Percentiles rank a stretch among this genome's conserved stretches.
Conservation (phyloP, 2,329 filamentous ascomycete species). For the Neoscytalidium dimidiatum region DNA sequence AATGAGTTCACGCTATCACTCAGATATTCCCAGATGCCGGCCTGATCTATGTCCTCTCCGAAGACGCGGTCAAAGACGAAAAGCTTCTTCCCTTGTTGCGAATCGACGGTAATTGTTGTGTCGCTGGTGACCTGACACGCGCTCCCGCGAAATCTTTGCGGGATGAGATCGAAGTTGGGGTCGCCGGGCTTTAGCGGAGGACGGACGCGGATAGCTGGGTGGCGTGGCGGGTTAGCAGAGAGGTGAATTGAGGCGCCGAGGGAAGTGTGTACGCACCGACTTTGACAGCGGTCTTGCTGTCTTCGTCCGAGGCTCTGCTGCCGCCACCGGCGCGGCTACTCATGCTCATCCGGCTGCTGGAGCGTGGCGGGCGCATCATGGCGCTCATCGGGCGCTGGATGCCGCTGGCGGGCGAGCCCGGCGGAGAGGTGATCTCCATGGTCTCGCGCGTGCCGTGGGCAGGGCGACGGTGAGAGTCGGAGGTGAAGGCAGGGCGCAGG, state of each 20-base stretch:
- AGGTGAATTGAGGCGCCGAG: constrained; percentile 17
- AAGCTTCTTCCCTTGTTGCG: constrained; percentile 81
- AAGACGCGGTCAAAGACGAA: constrained; percentile 98
- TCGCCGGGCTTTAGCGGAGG: constrained; percentile 81
- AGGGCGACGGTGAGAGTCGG: neutral
- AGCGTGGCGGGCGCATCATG: constrained; percentile 75
- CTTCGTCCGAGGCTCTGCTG: constrained; percentile 86
- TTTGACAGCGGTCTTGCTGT: constrained; percentile 89
- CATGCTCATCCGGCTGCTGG: constrained; percentile 83
- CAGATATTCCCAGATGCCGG: constrained; percentile 92
- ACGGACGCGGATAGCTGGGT: constrained; percentile 83
- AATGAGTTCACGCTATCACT: constrained; percentile 88
- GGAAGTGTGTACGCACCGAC: constrained; percentile 71
- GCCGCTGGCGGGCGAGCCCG: constrained; percentile 38
- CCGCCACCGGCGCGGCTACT: constrained; percentile 72
- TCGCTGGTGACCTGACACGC: constrained; percentile 88
- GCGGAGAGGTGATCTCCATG: constrained; percentile 31
- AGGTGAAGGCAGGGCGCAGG: neutral
- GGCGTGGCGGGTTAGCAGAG: constrained; percentile 28
- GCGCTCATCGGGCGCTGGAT: constrained; percentile 74
- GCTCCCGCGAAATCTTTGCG: constrained; percentile 88
- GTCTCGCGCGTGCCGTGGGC: neutral
- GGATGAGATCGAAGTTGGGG: constrained; percentile 92
- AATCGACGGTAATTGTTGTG: constrained; percentile 85
- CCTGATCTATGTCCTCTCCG: constrained; percentile 76